Evolutionary conservation across 2,329 filamentous ascomycete species (phyloP).

Genomic region (Paradendryphiella salina): DNA sequence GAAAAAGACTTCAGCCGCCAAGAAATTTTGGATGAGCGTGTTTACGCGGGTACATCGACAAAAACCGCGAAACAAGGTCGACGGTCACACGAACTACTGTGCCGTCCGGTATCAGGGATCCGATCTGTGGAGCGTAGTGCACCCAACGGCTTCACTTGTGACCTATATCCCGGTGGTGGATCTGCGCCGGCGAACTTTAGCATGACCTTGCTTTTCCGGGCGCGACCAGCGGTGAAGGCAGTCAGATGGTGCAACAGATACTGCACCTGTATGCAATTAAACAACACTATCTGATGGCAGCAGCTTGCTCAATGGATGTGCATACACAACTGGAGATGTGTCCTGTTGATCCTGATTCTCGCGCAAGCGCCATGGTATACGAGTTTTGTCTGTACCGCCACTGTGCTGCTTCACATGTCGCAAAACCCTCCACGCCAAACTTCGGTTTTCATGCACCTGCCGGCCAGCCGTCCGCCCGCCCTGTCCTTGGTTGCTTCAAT

Average conservation of each 20-base stretch:
- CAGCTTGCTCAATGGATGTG: neutral
- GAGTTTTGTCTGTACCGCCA: slow-evolving; percentile 12
- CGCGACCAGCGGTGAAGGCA: slow-evolving; percentile 2
- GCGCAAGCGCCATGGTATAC: slow-evolving; percentile 1
- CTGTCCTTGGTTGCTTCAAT: slow-evolving; percentile 1
- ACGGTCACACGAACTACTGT: slow-evolving; percentile 17
- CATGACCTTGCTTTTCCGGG: slow-evolving; percentile 1
- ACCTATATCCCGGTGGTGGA: slow-evolving; percentile 5
- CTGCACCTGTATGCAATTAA: neutral
- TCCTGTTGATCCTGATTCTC: slow-evolving; percentile 1
- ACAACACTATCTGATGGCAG: neutral
- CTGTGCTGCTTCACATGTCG: slow-evolving; percentile 3
- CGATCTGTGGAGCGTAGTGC: slow-evolving; percentile 23
- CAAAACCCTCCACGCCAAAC: slow-evolving; percentile 3
- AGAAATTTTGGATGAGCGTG: slow-evolving; percentile 12
- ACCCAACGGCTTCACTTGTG: slow-evolving; percentile 19
- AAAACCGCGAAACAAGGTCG: slow-evolving; percentile 7
- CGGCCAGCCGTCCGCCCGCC: slow-evolving; percentile 4
- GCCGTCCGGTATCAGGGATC: slow-evolving; percentile 14
- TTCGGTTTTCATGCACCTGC: slow-evolving; percentile 4
- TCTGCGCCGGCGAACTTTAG: slow-evolving; percentile 8
- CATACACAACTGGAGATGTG: neutral
- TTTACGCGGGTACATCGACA: slow-evolving; percentile 11
- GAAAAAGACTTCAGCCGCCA: slow-evolving; percentile 9
- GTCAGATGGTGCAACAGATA: neutral